Evolutionary conservation across 164 flowering plant species (phyloP).

Genomic region (Berberis vulgaris): DNA sequence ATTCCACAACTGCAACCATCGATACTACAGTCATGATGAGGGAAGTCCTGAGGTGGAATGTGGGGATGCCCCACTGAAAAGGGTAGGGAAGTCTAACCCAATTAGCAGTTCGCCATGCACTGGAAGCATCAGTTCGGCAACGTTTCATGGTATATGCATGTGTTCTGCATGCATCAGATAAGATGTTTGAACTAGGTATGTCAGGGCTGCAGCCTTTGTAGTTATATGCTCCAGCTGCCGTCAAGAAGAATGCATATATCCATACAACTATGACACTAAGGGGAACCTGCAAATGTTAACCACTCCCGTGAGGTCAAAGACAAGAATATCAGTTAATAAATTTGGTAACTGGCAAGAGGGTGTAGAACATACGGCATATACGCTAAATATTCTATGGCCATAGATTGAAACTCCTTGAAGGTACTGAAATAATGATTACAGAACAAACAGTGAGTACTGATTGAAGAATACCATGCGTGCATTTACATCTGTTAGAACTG

Average conservation of each 20-base stretch:
- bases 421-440: constrained; percentile 38
- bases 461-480: background rate
- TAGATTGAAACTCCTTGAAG: constrained; percentile 71
- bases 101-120: constrained; percentile 68
- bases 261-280: constrained; percentile 64
- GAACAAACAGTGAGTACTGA: constrained; percentile 2
- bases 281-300: constrained; percentile 59
- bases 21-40: constrained; percentile 72
- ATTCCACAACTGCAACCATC: constrained; percentile 68
- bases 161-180: constrained; percentile 55
- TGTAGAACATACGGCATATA: constrained; percentile 58
- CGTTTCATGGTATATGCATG: constrained; percentile 87
- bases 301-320: background rate
- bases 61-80: constrained; percentile 91
- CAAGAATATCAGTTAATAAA: too few relatives aligned
- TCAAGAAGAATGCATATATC: constrained; percentile 82
- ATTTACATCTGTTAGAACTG: background rate
- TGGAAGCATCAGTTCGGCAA: constrained; percentile 86
- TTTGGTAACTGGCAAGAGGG: too few relatives aligned
- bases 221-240: constrained; percentile 83
- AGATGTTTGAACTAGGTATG: constrained; percentile 74
- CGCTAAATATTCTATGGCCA: constrained; percentile 63
- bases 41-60: constrained; percentile 65
- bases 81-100: constrained; percentile 91
- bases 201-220: constrained; percentile 70